Base-by-base conservation (phyloP, 805 yeast genomes). In the Clavispora santaluciae region DNA sequence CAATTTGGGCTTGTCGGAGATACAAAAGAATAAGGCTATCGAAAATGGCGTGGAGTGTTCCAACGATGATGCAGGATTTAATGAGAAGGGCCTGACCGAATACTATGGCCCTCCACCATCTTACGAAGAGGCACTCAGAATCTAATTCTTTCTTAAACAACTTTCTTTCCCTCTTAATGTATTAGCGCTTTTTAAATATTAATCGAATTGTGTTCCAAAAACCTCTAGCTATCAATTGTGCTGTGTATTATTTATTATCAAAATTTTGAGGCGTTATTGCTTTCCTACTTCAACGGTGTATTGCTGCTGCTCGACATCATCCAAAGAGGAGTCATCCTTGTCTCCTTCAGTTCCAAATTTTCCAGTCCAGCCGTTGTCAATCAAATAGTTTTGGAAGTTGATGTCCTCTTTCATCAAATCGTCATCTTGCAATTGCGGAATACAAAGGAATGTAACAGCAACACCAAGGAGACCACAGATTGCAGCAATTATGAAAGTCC, bases 401-500 rank as follows among this genome's bases (percentile, higher is more conserved):
- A 74, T 68, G 55, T 84, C 90, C 54, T 82, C 83, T 51, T 66
- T 69, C 64, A 76, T 65, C 44, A 82, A 71, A 55, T 85, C 93
- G n/a, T 78, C 85, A 10, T 83, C 88, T 22, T 58, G 72, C 48
- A 80, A 70, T 51, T 83, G 86, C 6, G 93, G 91, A 47, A 85
- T 71, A 43, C 78, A 80, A 56, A 82, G 48, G 53, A 60, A 75
- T 0, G 87, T 79, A 24, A 78, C 66, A 7, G 73, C 36, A 26
- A 84, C 75, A 56, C 93, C 93, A 6, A 67, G 68, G 7, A 78
- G 60, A 39, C 93, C 91, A 53, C 85, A 73, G 38, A 76, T 66
- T 11, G 93, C 93, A 20, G 90, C 85, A 52, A 85, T 81, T 49
- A 85, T 84, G 53, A 85, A 85, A 5, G 91, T 84, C 86, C 87